Evolutionary conservation across 2,329 filamentous ascomycete species (phyloP).

Genomic region (Akanthomyces lecanii): DNA sequence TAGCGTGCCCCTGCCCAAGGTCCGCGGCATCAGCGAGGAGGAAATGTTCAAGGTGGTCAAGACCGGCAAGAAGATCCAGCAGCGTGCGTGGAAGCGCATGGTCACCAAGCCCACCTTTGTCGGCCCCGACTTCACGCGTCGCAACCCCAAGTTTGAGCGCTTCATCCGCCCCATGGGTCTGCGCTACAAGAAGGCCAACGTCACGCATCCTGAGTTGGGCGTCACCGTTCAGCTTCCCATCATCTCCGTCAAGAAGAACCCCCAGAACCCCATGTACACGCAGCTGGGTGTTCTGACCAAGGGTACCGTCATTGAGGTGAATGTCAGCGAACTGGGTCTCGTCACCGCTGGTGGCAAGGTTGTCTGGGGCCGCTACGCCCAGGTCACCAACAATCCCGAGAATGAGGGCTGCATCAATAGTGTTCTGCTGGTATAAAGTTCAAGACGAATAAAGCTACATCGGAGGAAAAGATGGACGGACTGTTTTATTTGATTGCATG

Average conservation of each 20-base stretch:
- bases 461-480: neutral
- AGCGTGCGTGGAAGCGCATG: conserved; percentile 76
- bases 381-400: conserved; percentile 56
- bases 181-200: conserved; percentile 50
- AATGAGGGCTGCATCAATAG: conserved; percentile 45
- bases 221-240: conserved; percentile 87
- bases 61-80: conserved; percentile 89
- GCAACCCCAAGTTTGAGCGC: conserved; percentile 74
- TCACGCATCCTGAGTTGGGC: conserved; percentile 70
- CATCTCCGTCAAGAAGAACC: conserved; percentile 61
- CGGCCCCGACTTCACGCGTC: conserved; percentile 80
- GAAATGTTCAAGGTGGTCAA: conserved; percentile 98
- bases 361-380: conserved; percentile 83
- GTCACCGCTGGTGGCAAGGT: conserved; percentile 91
- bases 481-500: conserved; percentile 23
- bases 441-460: neutral
- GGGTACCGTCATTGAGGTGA: conserved; percentile 79
- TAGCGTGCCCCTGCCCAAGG: conserved; percentile 86
- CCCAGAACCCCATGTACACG: conserved; percentile 85
- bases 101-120: conserved; percentile 67
- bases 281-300: conserved; percentile 87
- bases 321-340: conserved; percentile 85
- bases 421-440: conserved; percentile 30
- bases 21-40: conserved; percentile 85
- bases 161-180: conserved; percentile 49